Evolutionary conservation across 352 stramenopile genomes (phyloP).

Genomic region (Phytophthora aleatoria): DNA sequence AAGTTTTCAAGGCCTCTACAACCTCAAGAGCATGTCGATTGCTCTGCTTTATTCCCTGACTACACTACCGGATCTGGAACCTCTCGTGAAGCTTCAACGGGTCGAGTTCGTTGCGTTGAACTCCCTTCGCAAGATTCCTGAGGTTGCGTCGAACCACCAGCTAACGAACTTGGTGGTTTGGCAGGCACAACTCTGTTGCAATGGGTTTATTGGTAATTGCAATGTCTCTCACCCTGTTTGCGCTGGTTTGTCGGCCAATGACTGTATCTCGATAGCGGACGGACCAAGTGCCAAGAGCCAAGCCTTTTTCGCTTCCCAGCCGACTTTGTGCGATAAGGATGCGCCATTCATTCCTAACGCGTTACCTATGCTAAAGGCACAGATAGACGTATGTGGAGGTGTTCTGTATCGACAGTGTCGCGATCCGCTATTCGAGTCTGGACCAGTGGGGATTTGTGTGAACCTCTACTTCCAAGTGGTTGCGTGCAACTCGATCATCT

Average conservation of each 20-base stretch:
- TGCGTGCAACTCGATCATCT: slow-evolving; percentile 1
- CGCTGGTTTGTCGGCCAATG: neutral
- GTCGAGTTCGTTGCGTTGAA: neutral
- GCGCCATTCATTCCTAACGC: slow-evolving; percentile 5
- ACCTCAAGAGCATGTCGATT: slow-evolving; percentile 32
- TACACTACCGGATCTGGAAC: slow-evolving; percentile 14
- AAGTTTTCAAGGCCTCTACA: slow-evolving; percentile 20
- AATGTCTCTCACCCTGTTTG: slow-evolving; percentile 7
- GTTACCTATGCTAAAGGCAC: slow-evolving; percentile 1
- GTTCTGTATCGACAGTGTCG: slow-evolving; percentile 23
- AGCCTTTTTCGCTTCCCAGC: slow-evolving; percentile 3
- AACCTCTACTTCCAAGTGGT: slow-evolving; percentile 21
- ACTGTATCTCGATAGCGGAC: neutral
- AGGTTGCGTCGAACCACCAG: slow-evolving; percentile 8
- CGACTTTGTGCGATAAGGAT: slow-evolving; percentile 2
- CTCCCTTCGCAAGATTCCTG: neutral
- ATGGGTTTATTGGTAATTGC: slow-evolving; percentile 27
- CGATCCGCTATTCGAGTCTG: neutral
- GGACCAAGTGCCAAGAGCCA: neutral
- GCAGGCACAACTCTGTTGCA: slow-evolving; percentile 22
- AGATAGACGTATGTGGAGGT: slow-evolving; percentile 11
- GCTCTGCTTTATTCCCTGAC: slow-evolving; percentile 2
- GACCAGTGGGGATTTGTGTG: slow-evolving; percentile 17
- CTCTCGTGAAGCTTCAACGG: neutral
- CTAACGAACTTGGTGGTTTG: neutral